Evolutionary conservation across 257 asterid species (phyloP).

Genomic region (Thymus quinquecostatus): DNA sequence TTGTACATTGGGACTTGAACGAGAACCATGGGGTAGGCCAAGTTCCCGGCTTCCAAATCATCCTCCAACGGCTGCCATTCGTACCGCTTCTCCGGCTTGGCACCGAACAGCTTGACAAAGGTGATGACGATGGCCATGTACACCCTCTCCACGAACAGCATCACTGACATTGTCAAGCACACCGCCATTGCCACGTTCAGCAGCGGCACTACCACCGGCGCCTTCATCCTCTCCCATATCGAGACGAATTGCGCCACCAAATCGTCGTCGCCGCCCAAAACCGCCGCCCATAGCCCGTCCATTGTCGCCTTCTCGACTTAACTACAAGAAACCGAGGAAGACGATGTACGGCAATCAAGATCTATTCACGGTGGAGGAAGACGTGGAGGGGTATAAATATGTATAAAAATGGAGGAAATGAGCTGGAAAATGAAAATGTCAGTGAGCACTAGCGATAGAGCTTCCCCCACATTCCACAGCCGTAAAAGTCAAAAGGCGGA

Average conservation of each 20-base stretch:
- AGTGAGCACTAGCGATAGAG: no score
- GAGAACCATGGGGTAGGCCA: conserved; percentile 78
- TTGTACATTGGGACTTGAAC: conserved; percentile 99
- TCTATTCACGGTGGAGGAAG: no score
- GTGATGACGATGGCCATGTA: conserved; percentile 77
- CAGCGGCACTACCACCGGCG: conserved; percentile 73
- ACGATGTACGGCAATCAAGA: neutral
- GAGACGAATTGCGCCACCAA: conserved; percentile 45
- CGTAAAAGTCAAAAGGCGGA: no score
- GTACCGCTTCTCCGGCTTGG: conserved; percentile 70
- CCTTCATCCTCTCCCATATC: conserved; percentile 72
- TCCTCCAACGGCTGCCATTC: conserved; percentile 82
- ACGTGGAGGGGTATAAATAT: no score
- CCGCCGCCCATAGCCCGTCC: conserved; percentile 47
- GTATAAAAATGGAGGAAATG: no score
- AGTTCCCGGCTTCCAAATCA: conserved; percentile 81
- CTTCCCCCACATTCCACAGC: no score
- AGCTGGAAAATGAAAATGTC: no score
- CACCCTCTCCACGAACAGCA: conserved; percentile 86
- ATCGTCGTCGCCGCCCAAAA: conserved; percentile 50
- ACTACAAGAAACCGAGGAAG: conserved; percentile 37
- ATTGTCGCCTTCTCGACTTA: conserved; percentile 23
- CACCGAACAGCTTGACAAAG: conserved; percentile 60
- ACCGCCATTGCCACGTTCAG: conserved; percentile 50
- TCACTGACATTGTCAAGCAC: conserved; percentile 74